These are phyloP conservation scores for Metarhizium guizhouense DNA, from an alignment of 2,329 filamentous ascomycete genomes.

Conservation along the genomic window DNA sequence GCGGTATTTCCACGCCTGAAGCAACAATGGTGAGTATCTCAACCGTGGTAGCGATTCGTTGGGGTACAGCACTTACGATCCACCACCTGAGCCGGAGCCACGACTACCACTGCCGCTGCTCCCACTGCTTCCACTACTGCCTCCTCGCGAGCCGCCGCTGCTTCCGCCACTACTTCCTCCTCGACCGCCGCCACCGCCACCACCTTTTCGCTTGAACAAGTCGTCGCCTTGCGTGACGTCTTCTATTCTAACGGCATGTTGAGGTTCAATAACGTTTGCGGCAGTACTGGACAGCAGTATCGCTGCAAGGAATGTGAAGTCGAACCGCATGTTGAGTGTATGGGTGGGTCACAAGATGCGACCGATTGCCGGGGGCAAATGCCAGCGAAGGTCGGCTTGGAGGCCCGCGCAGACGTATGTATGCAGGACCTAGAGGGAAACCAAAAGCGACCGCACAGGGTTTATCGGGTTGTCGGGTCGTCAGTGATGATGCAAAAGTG, in stretches of 20 bases:
- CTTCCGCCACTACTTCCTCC: slow-evolving; percentile 27
- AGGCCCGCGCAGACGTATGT: not conserved
- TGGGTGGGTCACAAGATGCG: not conserved
- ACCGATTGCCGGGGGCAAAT: not conserved
- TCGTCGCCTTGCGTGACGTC: slow-evolving; percentile 26
- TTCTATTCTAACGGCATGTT: slow-evolving; percentile 16
- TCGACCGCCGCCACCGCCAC: slow-evolving; percentile 44
- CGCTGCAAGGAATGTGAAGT: slow-evolving; percentile 4
- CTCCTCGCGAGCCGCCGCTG: slow-evolving; percentile 13
- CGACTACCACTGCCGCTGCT: slow-evolving; percentile 8
- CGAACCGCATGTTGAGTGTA: slow-evolving; percentile 8
- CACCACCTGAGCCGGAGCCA: slow-evolving; percentile 1
- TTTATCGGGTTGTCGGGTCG: no score
- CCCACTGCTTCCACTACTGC: slow-evolving; percentile 10
- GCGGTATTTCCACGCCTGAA: slow-evolving; percentile 20
- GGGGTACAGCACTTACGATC: slow-evolving; percentile 6
- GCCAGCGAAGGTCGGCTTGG: not conserved
- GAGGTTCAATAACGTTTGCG: slow-evolving; percentile 9
- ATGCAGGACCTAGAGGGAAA: not conserved
- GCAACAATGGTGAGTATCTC: not conserved
- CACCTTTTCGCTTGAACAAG: slow-evolving; percentile 50
- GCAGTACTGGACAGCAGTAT: slow-evolving; percentile 5
- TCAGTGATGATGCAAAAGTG: no score
- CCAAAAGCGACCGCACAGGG: no score
- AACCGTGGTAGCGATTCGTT: not conserved